Conservation (phyloP, 495 filamentous ascomycete genomes). For the Clohesyomyces aquaticus region DNA sequence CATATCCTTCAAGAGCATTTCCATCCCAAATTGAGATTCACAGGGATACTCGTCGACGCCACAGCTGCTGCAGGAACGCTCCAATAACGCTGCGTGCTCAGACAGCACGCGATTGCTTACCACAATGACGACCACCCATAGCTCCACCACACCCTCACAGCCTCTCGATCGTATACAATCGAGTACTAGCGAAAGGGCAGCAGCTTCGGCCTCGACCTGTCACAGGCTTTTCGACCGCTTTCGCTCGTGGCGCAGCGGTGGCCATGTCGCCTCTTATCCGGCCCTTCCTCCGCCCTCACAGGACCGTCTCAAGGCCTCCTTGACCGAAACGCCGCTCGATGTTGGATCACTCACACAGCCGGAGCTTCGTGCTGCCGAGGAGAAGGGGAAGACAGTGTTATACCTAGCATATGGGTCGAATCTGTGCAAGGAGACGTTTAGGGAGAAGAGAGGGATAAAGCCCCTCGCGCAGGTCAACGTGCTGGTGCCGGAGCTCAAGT, state of each 20-base stretch:
- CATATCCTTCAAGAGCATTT: neutral
- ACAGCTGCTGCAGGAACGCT: conserved; percentile 19
- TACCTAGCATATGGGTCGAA: conserved; percentile 98
- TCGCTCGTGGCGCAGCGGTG: neutral
- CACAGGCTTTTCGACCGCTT: neutral
- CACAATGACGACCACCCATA: conserved; percentile 17
- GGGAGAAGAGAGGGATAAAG: conserved; percentile 71
- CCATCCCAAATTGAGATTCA: neutral
- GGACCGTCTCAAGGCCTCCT: conserved; percentile 29
- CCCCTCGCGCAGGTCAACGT: conserved; percentile 80
- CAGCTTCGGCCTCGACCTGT: conserved; percentile 4
- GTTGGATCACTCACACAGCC: neutral
- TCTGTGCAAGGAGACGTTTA: conserved; percentile 74
- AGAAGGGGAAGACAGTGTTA: conserved; percentile 61
- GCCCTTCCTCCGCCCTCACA: conserved; percentile 17
- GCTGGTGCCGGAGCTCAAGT: conserved; percentile 70
- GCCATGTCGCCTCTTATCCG: conserved; percentile 8
- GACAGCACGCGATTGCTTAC: conserved; percentile 29
- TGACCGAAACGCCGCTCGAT: conserved; percentile 26
- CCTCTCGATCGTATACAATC: neutral
- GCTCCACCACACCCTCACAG: neutral
- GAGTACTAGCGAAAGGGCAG: neutral
- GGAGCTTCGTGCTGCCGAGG: conserved; percentile 10
- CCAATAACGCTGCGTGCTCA: conserved; percentile 25
- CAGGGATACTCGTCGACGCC: neutral